Evolutionary conservation across 805 yeast species (phyloP).

Genomic region (Teunomyces tritomae): DNA sequence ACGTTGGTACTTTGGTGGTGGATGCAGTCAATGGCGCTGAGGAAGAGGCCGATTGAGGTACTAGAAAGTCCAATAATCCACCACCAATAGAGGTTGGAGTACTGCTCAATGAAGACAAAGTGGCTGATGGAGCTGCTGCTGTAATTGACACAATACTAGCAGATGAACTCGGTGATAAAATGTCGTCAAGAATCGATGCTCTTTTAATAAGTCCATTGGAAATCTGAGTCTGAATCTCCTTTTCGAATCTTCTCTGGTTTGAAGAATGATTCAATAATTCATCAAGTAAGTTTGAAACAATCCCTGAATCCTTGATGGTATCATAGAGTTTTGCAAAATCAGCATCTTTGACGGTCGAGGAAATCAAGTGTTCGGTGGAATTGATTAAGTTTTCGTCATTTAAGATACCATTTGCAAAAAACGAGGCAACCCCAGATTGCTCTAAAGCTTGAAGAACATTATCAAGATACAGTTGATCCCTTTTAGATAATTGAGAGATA

Average conservation of each 20-base stretch:
- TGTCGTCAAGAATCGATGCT: not conserved
- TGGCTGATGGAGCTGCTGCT: not conserved
- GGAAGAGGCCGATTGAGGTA: not conserved
- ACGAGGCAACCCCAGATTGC: constrained; percentile 19
- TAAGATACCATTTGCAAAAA: constrained; percentile 21
- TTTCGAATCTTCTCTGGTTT: not conserved
- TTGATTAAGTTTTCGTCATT: constrained; percentile 19
- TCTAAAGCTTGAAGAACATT: constrained; percentile 20
- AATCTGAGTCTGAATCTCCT: not conserved
- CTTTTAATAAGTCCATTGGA: constrained; percentile 4
- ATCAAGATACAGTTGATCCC: constrained; percentile 15
- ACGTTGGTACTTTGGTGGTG: not conserved
- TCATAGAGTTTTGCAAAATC: constrained; percentile 20
- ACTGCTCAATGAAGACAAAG: not conserved
- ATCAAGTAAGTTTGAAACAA: constrained; percentile 16
- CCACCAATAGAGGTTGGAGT: not conserved
- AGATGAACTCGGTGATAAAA: not conserved
- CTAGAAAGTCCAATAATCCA: constrained; percentile 2
- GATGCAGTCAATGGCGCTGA: not conserved
- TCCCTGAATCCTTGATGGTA: constrained; percentile 26
- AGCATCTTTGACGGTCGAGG: constrained; percentile 19
- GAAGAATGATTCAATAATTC: constrained; percentile 1
- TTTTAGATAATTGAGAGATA: constrained; percentile 9
- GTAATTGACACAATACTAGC: not conserved
- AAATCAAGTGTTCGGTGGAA: constrained; percentile 18